Evolutionary conservation across 352 stramenopile species (phyloP), one percentile per base, ranked within the genome.

Genomic region (Globisporangium okanoganense): DNA sequence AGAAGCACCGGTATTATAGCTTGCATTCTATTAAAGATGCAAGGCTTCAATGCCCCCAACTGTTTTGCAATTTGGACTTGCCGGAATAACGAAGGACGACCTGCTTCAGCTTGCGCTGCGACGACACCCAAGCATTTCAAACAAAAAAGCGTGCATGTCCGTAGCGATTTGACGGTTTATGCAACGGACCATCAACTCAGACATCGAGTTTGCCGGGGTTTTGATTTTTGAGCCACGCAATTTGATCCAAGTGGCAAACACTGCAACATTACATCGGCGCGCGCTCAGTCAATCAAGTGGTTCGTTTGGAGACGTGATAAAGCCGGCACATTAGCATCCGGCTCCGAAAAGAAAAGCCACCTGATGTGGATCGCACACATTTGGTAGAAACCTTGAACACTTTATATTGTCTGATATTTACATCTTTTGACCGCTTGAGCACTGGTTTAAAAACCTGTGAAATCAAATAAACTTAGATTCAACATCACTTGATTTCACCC

Each of bases 281-380:
- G 12, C 44, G 25, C 44, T 10, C n/a, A n/a, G 22, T 53, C 47
- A 36, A 53, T 53, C 47, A 53, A 36, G 33, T 45, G 53, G 38
- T 24, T 38, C 54, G 2, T 12, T 5, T 13, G 25, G n/a, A 14
- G 54, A 45, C n/a, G 54, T 40, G 54, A 60, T 60, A 49, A 51
- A 60, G 54, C 43, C 54, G 54, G 54, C 41, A 40, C 54, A 60
- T 51, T 60, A 60, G 54, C 54, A 60, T 22, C 25, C 54, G 12
- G 7, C 0, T 27, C 36, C 22, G 16, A n/a, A n/a, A 60, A 51
- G 54, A 60, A 60, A 60, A 50, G 25, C 18, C 24, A 29, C 2
- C 24, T 36, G 12, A 40, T n/a, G 1, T 25, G 25, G 24, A 22
- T 44, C 18, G 40, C 40, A 18, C 20, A 45, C 20, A 16, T 22